Conservation (phyloP, 2,329 filamentous ascomycete genomes). For the Xylariaceae sp. region DNA sequence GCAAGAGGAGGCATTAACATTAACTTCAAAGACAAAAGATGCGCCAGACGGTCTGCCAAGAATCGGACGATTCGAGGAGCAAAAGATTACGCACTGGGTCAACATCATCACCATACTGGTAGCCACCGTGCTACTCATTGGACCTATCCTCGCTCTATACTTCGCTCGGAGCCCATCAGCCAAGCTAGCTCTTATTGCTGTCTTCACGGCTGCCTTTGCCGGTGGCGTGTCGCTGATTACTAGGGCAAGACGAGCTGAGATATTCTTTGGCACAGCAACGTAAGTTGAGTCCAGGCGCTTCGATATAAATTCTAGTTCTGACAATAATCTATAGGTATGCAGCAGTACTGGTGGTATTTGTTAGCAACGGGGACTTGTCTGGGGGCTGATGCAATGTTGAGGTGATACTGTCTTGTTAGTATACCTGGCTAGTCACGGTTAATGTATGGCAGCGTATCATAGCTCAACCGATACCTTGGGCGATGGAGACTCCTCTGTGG, state of each 20-base stretch:
- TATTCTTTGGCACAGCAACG: conserved; percentile 7
- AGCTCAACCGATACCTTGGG: no score
- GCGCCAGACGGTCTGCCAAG: neutral
- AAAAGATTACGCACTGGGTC: neutral
- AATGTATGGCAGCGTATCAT: no score
- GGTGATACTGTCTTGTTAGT: no score
- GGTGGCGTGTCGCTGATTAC: conserved; percentile 5
- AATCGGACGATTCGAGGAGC: conserved; percentile 1
- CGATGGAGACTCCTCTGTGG: no score
- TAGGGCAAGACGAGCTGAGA: conserved; percentile 4
- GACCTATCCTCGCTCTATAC: conserved; percentile 3
- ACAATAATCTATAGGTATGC: conserved; percentile 4
- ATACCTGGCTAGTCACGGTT: no score
- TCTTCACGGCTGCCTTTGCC: conserved; percentile 5
- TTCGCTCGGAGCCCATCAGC: neutral
- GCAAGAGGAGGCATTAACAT: no score
- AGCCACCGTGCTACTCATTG: conserved; percentile 5
- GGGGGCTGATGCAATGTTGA: neutral
- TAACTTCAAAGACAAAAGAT: neutral
- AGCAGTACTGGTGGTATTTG: conserved; percentile 9
- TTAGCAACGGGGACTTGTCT: conserved; percentile 1
- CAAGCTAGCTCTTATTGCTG: neutral
- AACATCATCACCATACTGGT: conserved; percentile 1
- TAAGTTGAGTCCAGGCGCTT: neutral
- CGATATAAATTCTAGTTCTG: neutral